These are phyloP conservation scores for Nemania diffusa DNA, from an alignment of 2,329 filamentous ascomycete genomes.

Conservation along the genomic window DNA sequence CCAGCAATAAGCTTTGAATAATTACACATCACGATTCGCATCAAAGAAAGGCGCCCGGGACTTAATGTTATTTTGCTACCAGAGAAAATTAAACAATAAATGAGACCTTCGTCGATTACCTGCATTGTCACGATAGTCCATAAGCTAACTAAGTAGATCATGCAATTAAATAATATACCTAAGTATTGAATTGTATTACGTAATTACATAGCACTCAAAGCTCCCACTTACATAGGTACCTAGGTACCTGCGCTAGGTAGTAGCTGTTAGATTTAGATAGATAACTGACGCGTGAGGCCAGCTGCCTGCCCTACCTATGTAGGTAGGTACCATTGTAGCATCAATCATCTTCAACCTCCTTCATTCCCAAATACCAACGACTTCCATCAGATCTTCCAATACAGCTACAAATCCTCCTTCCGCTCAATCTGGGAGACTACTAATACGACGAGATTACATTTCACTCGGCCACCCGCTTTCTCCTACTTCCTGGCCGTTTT, in stretches of 20 bases:
- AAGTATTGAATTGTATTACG: not conserved
- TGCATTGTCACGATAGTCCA: no score
- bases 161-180: no score
- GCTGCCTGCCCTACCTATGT: conserved; percentile 45
- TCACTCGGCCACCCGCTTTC: conserved; percentile 1
- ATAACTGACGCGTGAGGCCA: conserved; percentile 47
- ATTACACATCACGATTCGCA: not conserved
- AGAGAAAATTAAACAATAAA: not conserved
- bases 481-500: conserved; percentile 13
- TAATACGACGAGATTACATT: not conserved
- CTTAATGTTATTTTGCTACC: not conserved
- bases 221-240: not conserved
- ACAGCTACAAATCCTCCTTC: conserved; percentile 15
- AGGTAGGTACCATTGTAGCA: conserved; percentile 23
- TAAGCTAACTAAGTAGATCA: no score
- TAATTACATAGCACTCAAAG: not conserved
- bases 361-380: conserved; percentile 28
- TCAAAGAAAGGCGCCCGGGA: not conserved
- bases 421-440: conserved; percentile 16
- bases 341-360: conserved; percentile 25
- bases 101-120: not conserved
- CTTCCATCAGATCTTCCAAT: conserved; percentile 3
- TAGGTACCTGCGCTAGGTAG: conserved; percentile 4
- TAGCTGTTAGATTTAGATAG: not conserved
- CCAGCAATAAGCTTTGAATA: not conserved